phyloP scores from a whole-genome alignment of 2,329 filamentous ascomycete species.

The Diaporthe australafricana region DNA sequence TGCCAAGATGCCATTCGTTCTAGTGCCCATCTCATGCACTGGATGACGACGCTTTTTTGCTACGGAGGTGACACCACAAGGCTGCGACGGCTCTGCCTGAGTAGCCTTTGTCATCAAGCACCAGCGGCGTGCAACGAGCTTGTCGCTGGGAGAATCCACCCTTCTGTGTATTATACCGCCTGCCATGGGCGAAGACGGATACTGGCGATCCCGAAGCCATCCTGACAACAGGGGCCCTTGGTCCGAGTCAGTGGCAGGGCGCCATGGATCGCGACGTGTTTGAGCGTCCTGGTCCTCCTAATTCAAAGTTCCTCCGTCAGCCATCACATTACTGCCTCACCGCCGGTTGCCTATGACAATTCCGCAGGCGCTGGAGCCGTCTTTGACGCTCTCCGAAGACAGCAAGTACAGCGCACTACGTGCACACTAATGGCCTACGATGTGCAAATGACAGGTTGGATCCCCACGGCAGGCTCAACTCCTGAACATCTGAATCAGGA shows the following conservation, averaged over 20 bases:
- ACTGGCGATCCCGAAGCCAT: conserved; percentile 18
- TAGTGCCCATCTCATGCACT: neutral
- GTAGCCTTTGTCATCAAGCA: conserved; percentile 5
- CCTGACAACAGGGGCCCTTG: conserved; percentile 6
- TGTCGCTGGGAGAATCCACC: neutral
- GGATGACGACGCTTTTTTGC: neutral
- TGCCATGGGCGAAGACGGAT: neutral
- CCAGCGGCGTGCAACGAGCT: neutral
- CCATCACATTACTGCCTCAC: neutral
- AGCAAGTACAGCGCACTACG: neutral
- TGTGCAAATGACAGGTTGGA: neutral
- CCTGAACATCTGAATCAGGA: neutral
- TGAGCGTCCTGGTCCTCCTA: neutral
- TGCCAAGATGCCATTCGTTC: conserved; percentile 14
- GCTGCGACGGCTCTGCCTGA: too few species aligned
- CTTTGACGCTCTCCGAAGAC: neutral
- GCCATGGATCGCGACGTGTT: conserved; percentile 8
- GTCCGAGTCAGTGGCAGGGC: conserved; percentile 7
- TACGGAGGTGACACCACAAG: too few species aligned
- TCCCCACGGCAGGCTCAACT: neutral
- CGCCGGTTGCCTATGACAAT: neutral
- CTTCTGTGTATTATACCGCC: too few species aligned
- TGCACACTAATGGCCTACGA: neutral
- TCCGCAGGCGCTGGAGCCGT: neutral
- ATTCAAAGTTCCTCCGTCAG: neutral